A percentile compares a stretch with the other conserved stretches of the same genome.
Evolutionary conservation across 192 early-diverging fungal species (phyloP).

Genomic region (Coemansia sp.): DNA sequence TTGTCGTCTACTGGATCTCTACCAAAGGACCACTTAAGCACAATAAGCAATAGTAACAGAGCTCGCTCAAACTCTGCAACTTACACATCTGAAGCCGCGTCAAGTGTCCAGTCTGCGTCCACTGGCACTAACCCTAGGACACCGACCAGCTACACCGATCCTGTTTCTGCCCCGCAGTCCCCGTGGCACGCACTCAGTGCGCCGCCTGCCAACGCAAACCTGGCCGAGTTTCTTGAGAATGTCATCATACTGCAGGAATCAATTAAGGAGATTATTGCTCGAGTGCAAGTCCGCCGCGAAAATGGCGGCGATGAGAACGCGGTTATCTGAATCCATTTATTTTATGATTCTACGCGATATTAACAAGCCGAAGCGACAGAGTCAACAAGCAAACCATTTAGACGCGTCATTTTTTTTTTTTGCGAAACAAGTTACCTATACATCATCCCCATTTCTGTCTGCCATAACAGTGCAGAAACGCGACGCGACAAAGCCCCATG

Average conservation of each 20-base stretch:
- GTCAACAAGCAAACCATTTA: neutral
- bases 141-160: neutral
- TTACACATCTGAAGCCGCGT: conserved; percentile 32
- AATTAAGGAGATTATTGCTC: conserved; percentile 85
- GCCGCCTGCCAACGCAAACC: conserved; percentile 46
- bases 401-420: neutral
- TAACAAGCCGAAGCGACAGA: neutral
- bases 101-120: conserved; percentile 18
- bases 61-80: conserved; percentile 29
- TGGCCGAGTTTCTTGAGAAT: conserved; percentile 74
- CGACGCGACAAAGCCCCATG: neutral
- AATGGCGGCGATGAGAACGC: conserved; percentile 68
- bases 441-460: neutral
- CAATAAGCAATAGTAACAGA: conserved; percentile 6
- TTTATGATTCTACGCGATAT: neutral
- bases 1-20: neutral
- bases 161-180: conserved; percentile 11
- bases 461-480: neutral
- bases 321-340: conserved; percentile 13
- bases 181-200: conserved; percentile 38
- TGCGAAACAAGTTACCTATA: neutral
- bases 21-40: neutral
- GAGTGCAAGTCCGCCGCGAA: conserved; percentile 74
- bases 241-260: conserved; percentile 90
- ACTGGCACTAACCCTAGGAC: conserved; percentile 9